phyloP scores from a whole-genome alignment of 345 rosid species.

The Pseudoturritis turrita region DNA sequence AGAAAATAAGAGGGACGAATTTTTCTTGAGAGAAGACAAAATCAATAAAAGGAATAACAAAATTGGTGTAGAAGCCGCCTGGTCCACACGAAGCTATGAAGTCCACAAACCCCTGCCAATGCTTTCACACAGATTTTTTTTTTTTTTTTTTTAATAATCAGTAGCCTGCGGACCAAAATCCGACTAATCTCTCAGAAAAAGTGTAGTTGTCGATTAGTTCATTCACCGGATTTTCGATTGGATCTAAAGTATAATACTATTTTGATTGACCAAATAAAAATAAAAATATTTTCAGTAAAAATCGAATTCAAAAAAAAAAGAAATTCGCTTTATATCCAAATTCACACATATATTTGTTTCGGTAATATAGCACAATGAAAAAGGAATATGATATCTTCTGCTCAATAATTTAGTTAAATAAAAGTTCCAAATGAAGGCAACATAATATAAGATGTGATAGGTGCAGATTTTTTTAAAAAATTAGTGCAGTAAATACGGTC shows the following conservation, averaged over 20 bases:
- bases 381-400: neutral
- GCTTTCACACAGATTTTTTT: slow-evolving; percentile 15
- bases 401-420: neutral
- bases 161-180: no score
- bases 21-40: neutral
- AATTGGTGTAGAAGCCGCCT: neutral
- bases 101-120: slow-evolving; percentile 3
- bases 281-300: no score
- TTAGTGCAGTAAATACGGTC: neutral
- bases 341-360: no score
- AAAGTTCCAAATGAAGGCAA: neutral
- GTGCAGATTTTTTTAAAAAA: neutral
- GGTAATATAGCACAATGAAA: neutral
- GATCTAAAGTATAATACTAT: no score
- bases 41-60: slow-evolving; percentile 2
- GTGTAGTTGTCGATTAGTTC: no score
- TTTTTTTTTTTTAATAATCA: no score
- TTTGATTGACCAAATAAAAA: no score
- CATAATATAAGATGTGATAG: neutral
- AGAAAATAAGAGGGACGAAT: neutral
- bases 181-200: no score
- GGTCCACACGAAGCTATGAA: neutral
- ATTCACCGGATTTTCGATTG: no score
- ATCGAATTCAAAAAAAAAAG: no score
- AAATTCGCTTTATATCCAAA: no score